Conservation (phyloP, 495 filamentous ascomycete species). For the Lophiostoma macrostomum region DNA sequence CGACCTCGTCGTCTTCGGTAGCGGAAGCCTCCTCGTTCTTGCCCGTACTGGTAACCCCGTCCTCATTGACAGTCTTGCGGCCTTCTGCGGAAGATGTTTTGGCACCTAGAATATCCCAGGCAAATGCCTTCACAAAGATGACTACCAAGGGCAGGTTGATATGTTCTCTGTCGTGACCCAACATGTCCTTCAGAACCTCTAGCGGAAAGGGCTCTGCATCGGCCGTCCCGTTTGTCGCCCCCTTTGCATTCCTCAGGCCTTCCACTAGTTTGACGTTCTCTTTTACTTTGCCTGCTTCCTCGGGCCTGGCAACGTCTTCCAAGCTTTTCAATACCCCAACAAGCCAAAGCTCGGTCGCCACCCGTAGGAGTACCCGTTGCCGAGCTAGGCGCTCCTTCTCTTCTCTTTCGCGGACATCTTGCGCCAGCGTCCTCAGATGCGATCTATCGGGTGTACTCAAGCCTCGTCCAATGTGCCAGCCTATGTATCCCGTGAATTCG, state of each 20-base stretch:
- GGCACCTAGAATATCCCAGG: conserved; percentile 89
- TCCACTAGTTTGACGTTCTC: conserved; percentile 51
- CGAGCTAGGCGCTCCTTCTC: conserved; percentile 88
- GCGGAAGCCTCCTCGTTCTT: conserved; percentile 51
- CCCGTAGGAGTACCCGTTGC: conserved; percentile 80
- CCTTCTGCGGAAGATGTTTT: conserved; percentile 65
- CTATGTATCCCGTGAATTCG: conserved; percentile 88
- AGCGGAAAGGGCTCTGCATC: conserved; percentile 81
- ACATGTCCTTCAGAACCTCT: conserved; percentile 92
- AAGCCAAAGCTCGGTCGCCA: conserved; percentile 96
- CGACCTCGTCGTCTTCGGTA: conserved; percentile 44
- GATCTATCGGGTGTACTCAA: conserved; percentile 89
- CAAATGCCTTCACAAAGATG: conserved; percentile 91
- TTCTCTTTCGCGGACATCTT: conserved; percentile 86
- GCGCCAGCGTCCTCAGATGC: conserved; percentile 70
- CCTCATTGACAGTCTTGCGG: conserved; percentile 78
- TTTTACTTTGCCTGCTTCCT: conserved; percentile 68
- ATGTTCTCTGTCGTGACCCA: conserved; percentile 91
- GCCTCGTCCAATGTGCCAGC: conserved; percentile 88
- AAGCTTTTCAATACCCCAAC: conserved; percentile 81
- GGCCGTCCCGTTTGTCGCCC: conserved; percentile 39
- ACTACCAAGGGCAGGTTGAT: conserved; percentile 86
- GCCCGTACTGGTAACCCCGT: conserved; percentile 63
- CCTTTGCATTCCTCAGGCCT: conserved; percentile 52
- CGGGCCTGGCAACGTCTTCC: conserved; percentile 82